Evolutionary conservation across 1,284 basidiomycete species (phyloP).

Genomic region (Boletellus sp.): DNA sequence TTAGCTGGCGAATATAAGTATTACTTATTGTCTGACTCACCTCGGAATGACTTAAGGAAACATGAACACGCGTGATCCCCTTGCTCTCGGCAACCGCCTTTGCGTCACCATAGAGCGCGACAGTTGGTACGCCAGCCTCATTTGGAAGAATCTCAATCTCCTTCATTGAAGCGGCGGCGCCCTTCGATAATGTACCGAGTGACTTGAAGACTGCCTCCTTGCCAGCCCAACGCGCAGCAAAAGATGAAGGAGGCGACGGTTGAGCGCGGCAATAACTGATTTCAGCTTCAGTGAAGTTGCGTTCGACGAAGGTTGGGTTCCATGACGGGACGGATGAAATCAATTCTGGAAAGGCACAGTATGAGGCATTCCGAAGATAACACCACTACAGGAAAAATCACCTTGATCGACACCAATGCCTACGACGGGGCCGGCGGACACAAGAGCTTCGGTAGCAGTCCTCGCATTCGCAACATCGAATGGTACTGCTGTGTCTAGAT

Average conservation of each 20-base stretch:
- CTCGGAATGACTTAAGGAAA: slow-evolving; percentile 92
- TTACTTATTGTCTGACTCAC: slow-evolving; percentile 43
- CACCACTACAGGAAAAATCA: slow-evolving; percentile 23
- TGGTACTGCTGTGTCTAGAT: slow-evolving; percentile 53
- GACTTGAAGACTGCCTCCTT: slow-evolving; percentile 99
- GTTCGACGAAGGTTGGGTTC: slow-evolving; percentile 84
- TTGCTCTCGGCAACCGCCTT: slow-evolving; percentile 68
- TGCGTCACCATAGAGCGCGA: slow-evolving; percentile 83
- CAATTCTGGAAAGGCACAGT: slow-evolving; percentile 58
- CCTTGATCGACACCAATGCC: slow-evolving; percentile 89
- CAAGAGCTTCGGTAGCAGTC: slow-evolving; percentile 54
- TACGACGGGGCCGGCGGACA: slow-evolving; percentile 43
- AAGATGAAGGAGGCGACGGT: slow-evolving; percentile 84
- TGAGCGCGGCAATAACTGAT: slow-evolving; percentile 85
- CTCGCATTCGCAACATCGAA: slow-evolving; percentile 67
- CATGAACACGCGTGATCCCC: slow-evolving; percentile 70
- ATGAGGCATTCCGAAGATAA: slow-evolving; percentile 11
- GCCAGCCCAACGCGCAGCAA: slow-evolving; percentile 94
- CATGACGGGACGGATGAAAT: slow-evolving; percentile 90
- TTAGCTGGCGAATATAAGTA: slow-evolving; percentile 11
- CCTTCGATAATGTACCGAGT: slow-evolving; percentile 87
- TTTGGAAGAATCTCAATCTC: slow-evolving; percentile 93
- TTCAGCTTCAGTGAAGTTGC: slow-evolving; percentile 93
- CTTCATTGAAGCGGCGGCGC: slow-evolving; percentile 89
- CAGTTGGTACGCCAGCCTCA: slow-evolving; percentile 64